phyloP scores from a whole-genome alignment of 1,284 basidiomycete species.

The Ustilago esculenta region DNA sequence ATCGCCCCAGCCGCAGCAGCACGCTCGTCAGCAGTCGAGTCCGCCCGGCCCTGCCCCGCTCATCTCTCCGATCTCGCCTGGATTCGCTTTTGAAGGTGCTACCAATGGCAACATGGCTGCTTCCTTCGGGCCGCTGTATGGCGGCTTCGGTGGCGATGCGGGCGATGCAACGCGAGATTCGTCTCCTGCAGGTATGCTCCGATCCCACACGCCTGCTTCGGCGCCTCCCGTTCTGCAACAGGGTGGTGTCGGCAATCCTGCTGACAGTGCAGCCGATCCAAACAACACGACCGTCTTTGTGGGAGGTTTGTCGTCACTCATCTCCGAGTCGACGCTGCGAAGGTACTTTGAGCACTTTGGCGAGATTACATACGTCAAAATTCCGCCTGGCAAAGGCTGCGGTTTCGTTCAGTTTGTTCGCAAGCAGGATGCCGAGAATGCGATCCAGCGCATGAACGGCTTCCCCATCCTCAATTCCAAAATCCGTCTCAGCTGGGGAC shows the following conservation, averaged over 20 bases:
- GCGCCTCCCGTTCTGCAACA: constrained; percentile 17
- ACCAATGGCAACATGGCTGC: constrained; percentile 9
- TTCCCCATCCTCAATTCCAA: constrained; percentile 85
- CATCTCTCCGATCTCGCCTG: constrained; percentile 25
- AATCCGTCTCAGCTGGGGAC: constrained; percentile 90
- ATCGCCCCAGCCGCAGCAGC: constrained; percentile 28
- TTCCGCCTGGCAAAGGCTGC: constrained; percentile 92
- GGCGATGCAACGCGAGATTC: constrained; percentile 18
- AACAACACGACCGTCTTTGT: constrained; percentile 67
- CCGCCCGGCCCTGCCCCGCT: constrained; percentile 16
- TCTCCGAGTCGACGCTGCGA: constrained; percentile 62
- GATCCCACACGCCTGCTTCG: constrained; percentile 39
- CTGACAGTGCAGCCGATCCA: constrained; percentile 59
- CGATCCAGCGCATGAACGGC: constrained; percentile 95
- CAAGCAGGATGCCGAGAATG: constrained; percentile 88
- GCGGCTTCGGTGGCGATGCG: constrained; percentile 22
- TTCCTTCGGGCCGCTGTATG: constrained; percentile 29
- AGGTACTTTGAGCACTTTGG: constrained; percentile 64
- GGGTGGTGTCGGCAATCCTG: constrained; percentile 12
- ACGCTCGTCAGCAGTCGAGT: constrained; percentile 24
- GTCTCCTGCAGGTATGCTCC: constrained; percentile 27
- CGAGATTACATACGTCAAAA: constrained; percentile 75
- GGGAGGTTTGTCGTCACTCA: constrained; percentile 61
- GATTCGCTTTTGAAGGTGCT: constrained; percentile 26
- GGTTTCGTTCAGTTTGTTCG: constrained; percentile 94